Conservation (phyloP, 345 rosid species). For the Rhodomyrtus tomentosa region DNA sequence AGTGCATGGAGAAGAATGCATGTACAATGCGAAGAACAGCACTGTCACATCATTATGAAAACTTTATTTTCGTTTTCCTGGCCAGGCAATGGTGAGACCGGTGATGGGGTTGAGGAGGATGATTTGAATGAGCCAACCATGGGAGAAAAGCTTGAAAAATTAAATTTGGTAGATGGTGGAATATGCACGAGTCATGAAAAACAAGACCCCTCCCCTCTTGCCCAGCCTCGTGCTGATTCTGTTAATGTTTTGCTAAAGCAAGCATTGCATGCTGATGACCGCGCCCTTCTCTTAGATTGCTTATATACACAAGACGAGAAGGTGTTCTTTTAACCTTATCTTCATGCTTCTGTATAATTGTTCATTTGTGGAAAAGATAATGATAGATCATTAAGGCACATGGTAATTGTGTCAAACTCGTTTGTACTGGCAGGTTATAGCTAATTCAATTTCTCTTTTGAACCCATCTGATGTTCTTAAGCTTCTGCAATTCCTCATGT, state of each 20-base stretch:
- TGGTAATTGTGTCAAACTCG: background rate
- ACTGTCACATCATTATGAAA: background rate
- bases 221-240: slow-evolving; percentile 82
- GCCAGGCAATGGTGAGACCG: slow-evolving; percentile 47
- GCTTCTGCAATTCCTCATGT: slow-evolving; percentile 60
- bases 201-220: slow-evolving; percentile 14
- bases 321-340: slow-evolving; percentile 21
- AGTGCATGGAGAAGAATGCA: background rate
- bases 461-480: slow-evolving; percentile 69
- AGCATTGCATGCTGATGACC: slow-evolving; percentile 84
- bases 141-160: slow-evolving; percentile 73
- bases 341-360: background rate
- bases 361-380: background rate
- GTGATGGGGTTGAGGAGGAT: slow-evolving; percentile 62
- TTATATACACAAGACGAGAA: slow-evolving; percentile 79
- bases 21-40: background rate
- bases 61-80: background rate
- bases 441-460: slow-evolving; percentile 61
- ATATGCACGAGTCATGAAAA: slow-evolving; percentile 15
- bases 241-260: slow-evolving; percentile 75
- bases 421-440: slow-evolving; percentile 51
- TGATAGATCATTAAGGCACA: background rate
- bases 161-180: slow-evolving; percentile 29
- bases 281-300: slow-evolving; percentile 79
- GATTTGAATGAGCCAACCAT: slow-evolving; percentile 75